A percentile compares a stretch with the other conserved stretches of the same genome.
phyloP scores from a whole-genome alignment of 805 yeast genomes.

The Lipomyces sp. region DNA sequence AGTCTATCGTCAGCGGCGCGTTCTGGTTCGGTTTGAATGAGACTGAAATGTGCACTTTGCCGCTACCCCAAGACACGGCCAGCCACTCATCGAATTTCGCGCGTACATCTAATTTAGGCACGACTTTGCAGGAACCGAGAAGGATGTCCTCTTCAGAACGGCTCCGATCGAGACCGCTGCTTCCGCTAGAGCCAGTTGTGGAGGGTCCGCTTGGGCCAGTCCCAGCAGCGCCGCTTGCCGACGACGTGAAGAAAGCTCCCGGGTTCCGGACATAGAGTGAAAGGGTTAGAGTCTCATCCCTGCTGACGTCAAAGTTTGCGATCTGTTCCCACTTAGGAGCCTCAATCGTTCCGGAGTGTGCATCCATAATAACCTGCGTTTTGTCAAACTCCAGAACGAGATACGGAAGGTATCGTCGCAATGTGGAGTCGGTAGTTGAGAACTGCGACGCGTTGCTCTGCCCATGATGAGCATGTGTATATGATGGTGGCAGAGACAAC shows the following conservation, averaged over 20 bases:
- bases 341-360: slow-evolving; percentile 78
- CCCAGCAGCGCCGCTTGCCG: slow-evolving; percentile 44
- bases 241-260: slow-evolving; percentile 29
- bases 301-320: slow-evolving; percentile 85
- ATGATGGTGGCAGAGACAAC: slow-evolving; percentile 61
- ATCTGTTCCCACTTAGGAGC: slow-evolving; percentile 86
- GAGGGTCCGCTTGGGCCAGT: slow-evolving; percentile 52
- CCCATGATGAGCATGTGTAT: slow-evolving; percentile 35
- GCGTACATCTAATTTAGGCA: slow-evolving; percentile 58
- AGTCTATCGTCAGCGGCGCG: slow-evolving; percentile 80
- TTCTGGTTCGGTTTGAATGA: slow-evolving; percentile 71
- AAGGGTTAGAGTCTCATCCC: slow-evolving; percentile 67
- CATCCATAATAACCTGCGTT: slow-evolving; percentile 85
- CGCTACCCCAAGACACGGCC: slow-evolving; percentile 43
- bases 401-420: slow-evolving; percentile 64
- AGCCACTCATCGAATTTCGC: slow-evolving; percentile 37
- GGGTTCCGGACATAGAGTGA: slow-evolving; percentile 84
- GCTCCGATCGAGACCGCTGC: slow-evolving; percentile 7
- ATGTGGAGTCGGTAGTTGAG: slow-evolving; percentile 17
- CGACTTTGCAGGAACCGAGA: slow-evolving; percentile 71
- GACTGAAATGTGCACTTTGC: slow-evolving; percentile 55
- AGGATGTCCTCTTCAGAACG: slow-evolving; percentile 64
- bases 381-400: slow-evolving; percentile 95
- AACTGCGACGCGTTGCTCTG: slow-evolving; percentile 18
- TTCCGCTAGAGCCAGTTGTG: slow-evolving; percentile 34